Evolutionary conservation across 2,329 filamentous ascomycete genomes (phyloP).

Genomic region (Pseudopyrenochaeta lycopersici): DNA sequence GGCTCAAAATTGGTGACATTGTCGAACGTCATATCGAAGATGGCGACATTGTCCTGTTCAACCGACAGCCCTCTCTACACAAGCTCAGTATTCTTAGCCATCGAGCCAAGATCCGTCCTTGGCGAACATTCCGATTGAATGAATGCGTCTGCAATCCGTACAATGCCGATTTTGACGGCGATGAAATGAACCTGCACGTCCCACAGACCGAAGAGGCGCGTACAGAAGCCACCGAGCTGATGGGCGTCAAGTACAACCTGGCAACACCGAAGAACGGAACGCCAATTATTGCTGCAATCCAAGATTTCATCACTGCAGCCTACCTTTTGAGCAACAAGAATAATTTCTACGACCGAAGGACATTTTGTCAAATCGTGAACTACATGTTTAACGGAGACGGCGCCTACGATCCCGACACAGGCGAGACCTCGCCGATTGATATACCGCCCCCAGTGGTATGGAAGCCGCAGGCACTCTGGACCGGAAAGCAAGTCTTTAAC

Average conservation of each 20-base stretch:
- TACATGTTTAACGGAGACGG: conserved; percentile 87
- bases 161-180: conserved; percentile 98
- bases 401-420: conserved; percentile 57
- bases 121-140: conserved; percentile 95
- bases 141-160: conserved; percentile 98
- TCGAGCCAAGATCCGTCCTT: conserved; percentile 89
- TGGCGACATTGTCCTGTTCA: conserved; percentile 95
- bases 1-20: conserved; percentile 82
- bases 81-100: conserved; percentile 99
- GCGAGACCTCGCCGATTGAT: conserved; percentile 71
- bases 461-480: conserved; percentile 90
- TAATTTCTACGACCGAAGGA: conserved; percentile 86
- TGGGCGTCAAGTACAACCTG: conserved; percentile 97
- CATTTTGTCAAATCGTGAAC: conserved; percentile 88
- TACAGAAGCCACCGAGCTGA: conserved; percentile 92
- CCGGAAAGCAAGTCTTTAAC: conserved; percentile 95
- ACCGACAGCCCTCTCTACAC: conserved; percentile 95
- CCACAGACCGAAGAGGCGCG: conserved; percentile 97
- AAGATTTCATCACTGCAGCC: conserved; percentile 97
- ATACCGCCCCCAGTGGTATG: conserved; percentile 86
- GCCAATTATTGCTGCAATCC: conserved; percentile 97
- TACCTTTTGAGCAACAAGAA: conserved; percentile 93
- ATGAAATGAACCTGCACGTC: conserved; percentile 99
- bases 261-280: conserved; percentile 97
- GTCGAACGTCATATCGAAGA: conserved; percentile 96